A percentile compares a stretch with the other conserved stretches of the same genome.
phyloP scores from a whole-genome alignment of 371 early-diverging fungal species.

The Apophysomyces ossiformis region DNA sequence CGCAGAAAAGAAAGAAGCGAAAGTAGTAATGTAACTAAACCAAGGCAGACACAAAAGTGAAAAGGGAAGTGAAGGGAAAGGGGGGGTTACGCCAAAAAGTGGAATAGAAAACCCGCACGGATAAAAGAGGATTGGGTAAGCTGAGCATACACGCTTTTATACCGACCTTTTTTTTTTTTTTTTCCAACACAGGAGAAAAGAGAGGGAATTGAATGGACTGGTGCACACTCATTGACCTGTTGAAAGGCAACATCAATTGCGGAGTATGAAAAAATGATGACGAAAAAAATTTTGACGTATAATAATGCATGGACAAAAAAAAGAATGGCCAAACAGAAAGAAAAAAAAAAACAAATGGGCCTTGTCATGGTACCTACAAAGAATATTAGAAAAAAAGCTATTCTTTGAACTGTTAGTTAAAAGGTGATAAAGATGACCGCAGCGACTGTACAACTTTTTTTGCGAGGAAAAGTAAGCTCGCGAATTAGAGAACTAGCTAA shows the following conservation, averaged over 20 bases:
- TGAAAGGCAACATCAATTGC: too few relatives aligned
- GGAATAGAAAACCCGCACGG: slow-evolving; percentile 4
- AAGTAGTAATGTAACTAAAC: not conserved
- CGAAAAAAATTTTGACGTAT: too few relatives aligned
- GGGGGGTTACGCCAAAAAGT: slow-evolving; percentile 2
- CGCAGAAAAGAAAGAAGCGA: not conserved
- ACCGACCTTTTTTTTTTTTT: slow-evolving; percentile 12
- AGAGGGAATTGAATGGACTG: not conserved
- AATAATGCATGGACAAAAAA: slow-evolving; percentile 1
- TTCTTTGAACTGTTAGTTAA: too few relatives aligned
- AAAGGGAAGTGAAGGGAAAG: not conserved
- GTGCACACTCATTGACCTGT: not conserved
- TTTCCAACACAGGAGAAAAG: slow-evolving; percentile 6
- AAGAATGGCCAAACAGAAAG: not conserved
- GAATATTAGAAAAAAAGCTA: too few relatives aligned
- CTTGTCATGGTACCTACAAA: too few relatives aligned
- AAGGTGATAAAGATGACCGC: too few relatives aligned
- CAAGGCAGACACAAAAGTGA: not conserved
- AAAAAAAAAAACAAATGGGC: too few relatives aligned
- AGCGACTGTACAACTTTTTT: too few relatives aligned
- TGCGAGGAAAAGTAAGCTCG: too few relatives aligned
- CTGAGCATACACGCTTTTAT: slow-evolving; percentile 9
- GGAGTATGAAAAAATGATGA: too few relatives aligned
- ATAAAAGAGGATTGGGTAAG: slow-evolving; percentile 7
- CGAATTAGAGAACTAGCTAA: too few relatives aligned